Conservation (phyloP, 75 land plant genomes). For the Picea sitchensis region DNA sequence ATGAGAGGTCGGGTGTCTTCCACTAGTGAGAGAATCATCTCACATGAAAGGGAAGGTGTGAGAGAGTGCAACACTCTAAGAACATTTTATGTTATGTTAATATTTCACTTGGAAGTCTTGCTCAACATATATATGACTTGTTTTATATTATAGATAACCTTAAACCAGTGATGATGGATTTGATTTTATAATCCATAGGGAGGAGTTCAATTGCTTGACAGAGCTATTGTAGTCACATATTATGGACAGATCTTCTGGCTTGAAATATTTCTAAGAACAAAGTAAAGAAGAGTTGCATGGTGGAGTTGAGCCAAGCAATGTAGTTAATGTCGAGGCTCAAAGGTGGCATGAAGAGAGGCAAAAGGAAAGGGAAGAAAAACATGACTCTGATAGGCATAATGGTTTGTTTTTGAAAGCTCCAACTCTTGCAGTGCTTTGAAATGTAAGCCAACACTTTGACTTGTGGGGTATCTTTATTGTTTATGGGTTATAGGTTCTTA, state of each 20-base stretch:
- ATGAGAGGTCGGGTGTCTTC: too few species aligned
- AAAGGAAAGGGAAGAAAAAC: not conserved
- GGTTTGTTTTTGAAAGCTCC: not conserved
- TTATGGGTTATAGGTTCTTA: too few species aligned
- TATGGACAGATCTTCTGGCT: not conserved
- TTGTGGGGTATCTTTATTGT: not conserved
- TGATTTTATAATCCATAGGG: not conserved
- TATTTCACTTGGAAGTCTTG: too few species aligned
- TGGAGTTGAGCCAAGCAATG: not conserved
- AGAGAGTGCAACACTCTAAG: too few species aligned
- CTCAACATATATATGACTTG: too few species aligned
- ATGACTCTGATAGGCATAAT: not conserved
- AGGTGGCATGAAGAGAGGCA: conserved; percentile 8
- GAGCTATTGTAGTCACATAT: not conserved
- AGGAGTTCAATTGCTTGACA: conserved; percentile 3
- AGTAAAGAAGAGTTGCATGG: not conserved
- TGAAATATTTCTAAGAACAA: not conserved
- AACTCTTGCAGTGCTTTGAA: not conserved
- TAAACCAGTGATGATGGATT: too few species aligned
- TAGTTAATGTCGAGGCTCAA: not conserved
- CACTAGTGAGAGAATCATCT: too few species aligned
- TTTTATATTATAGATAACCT: too few species aligned
- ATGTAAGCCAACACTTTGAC: not conserved
- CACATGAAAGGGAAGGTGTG: too few species aligned
- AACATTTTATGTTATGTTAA: too few species aligned